Evolutionary conservation across 2,329 filamentous ascomycete species (phyloP), one percentile per base, ranked within the genome.

Genomic region (Pseudocercospora macadamiae): DNA sequence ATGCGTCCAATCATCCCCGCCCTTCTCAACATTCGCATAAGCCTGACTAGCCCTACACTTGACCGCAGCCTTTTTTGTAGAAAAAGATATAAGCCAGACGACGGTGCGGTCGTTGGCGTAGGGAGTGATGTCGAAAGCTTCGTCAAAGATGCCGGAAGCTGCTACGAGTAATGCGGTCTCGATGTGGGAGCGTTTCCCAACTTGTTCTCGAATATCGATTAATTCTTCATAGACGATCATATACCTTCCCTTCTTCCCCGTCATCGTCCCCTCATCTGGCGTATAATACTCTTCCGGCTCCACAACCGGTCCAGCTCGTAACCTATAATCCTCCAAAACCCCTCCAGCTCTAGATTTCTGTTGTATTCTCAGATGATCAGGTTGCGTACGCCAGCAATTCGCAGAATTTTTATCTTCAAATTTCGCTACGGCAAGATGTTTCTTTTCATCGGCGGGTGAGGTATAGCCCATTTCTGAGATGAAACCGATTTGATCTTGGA

Each of bases 151-250:
- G 7, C 47, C 47, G n/a, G 25, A 30, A 1, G 47, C 47, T 1
- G 47, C 47, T 1, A 49, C 47, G 2, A 49, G n/a, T 5, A 49
- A n/a, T 3, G 47, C 47, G 4, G 47, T 49, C 26, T 49, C 47
- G n/a, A 49, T 49, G 16, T 49, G 47, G 9, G 25, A 30, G n/a
- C 47, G n/a, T 7, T 30, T 18, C 3, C 47, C 47, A 2, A n/a
- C 25, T 34, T 49, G 47, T 21, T 49, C 47, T 2, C 47, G 47
- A 1, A 49, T 26, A 16, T 47, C 39, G 28, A 53, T 37, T 12
- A 42, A 21, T 49, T 60, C 53, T 25, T 60, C 53, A 47, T 60
- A 60, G 3, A 60, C 28, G 37, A 60, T 52, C 23, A 60, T 9
- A 32, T 53, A 56, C 7, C 28, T 36, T 5, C 47, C 54, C 6